Conservation (phyloP, 2,329 filamentous ascomycete genomes). For the Chaetomiaceae sp. region DNA sequence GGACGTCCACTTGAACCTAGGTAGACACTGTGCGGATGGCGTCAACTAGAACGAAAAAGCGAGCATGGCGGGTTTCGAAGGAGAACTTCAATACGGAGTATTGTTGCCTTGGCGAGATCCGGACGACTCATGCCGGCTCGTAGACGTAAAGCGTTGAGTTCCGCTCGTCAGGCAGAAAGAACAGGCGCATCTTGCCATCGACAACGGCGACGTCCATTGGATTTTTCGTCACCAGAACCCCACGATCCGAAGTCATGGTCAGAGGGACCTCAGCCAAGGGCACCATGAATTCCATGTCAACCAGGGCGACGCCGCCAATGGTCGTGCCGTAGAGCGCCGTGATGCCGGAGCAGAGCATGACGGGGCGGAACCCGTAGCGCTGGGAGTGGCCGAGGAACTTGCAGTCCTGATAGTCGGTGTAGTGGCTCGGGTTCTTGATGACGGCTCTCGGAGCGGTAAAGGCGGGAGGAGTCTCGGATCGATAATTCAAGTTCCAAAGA, state of each 20-base stretch:
- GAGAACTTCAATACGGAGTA: too few relatives aligned
- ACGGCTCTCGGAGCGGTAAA: slow-evolving; percentile 27
- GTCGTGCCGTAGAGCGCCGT: slow-evolving; percentile 32
- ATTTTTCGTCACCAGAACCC: slow-evolving; percentile 43
- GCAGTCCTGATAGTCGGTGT: slow-evolving; percentile 49
- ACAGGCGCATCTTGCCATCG: slow-evolving; percentile 42
- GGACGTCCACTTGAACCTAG: too few relatives aligned
- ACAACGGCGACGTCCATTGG: slow-evolving; percentile 44
- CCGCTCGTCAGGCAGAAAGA: slow-evolving; percentile 45
- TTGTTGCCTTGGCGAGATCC: not conserved
- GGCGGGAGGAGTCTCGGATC: slow-evolving; percentile 11
- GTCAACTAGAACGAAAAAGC: too few relatives aligned
- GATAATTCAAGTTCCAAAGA: slow-evolving; percentile 32
- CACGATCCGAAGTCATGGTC: slow-evolving; percentile 36
- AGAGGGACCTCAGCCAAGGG: slow-evolving; percentile 45
- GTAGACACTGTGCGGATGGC: too few relatives aligned
- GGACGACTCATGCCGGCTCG: slow-evolving; percentile 28
- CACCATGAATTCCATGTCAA: slow-evolving; percentile 42
- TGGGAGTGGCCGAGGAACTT: slow-evolving; percentile 43
- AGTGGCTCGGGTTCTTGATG: slow-evolving; percentile 39
- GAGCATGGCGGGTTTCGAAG: too few relatives aligned
- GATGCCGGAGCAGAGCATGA: slow-evolving; percentile 47
- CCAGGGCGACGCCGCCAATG: slow-evolving; percentile 45
- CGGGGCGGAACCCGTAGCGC: slow-evolving; percentile 33
- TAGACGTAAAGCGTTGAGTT: slow-evolving; percentile 45